Evolutionary conservation across 2,329 filamentous ascomycete species (phyloP).

Genomic region (Penicillium brasilianum): DNA sequence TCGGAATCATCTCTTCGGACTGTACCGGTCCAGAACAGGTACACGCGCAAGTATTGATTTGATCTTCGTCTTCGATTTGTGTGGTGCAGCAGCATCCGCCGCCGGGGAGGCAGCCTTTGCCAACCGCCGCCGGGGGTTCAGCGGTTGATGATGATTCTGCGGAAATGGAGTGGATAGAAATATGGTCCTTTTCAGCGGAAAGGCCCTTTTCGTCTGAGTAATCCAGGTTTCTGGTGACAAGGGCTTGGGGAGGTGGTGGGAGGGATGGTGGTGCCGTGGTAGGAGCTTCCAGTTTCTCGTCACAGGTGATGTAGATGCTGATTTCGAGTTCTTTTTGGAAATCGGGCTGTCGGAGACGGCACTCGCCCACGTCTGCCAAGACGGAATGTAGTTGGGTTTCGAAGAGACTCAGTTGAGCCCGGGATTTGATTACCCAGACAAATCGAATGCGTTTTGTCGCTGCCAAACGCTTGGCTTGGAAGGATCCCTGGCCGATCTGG

Average conservation of each 20-base stretch:
- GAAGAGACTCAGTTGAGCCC: conserved; percentile 60
- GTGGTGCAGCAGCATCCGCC: conserved; percentile 57
- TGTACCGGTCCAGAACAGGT: conserved; percentile 39
- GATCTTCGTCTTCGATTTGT: conserved; percentile 54
- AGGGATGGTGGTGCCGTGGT: conserved; percentile 32
- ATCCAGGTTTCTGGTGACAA: not conserved
- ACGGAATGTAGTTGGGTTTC: conserved; percentile 55
- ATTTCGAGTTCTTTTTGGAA: conserved; percentile 55
- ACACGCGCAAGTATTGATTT: conserved; percentile 41
- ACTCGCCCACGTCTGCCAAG: conserved; percentile 48
- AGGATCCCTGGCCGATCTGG: not conserved
- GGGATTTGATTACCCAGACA: conserved; percentile 64
- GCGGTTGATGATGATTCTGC: conserved; percentile 13
- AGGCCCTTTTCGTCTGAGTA: conserved; percentile 18
- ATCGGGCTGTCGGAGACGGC: conserved; percentile 36
- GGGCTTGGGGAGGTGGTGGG: not conserved
- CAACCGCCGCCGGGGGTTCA: conserved; percentile 6
- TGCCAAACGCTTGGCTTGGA: conserved; percentile 31
- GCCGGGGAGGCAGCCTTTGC: conserved; percentile 32
- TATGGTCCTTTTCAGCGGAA: conserved; percentile 27
- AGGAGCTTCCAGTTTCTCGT: conserved; percentile 49
- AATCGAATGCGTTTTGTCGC: conserved; percentile 59
- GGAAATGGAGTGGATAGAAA: conserved; percentile 30
- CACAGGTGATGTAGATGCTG: conserved; percentile 61
- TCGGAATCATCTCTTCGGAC: conserved; percentile 12